Base-by-base conservation (phyloP, 495 filamentous ascomycete species). In the Chaetomidium leptoderma region DNA sequence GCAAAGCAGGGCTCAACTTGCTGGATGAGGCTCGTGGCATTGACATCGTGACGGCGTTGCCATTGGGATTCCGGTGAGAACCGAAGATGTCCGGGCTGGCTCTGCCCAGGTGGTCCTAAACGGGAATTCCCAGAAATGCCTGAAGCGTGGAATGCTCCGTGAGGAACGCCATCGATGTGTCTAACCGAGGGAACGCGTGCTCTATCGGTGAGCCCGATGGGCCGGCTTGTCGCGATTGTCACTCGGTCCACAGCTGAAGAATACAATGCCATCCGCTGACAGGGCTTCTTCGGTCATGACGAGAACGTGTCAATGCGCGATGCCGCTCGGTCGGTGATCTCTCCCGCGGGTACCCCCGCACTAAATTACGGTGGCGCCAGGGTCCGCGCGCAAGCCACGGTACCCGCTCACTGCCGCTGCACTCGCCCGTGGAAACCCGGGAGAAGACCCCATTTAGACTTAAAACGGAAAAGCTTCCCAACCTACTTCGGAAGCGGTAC, bases 371-470 rank as follows among this genome's bases (percentile, higher is more conserved):
- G 61, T 59, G 61, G 57, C 57, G 53, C 35, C 36, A 17, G 24
- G n/a, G n/a, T 17, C 35, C 27, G 36, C 36, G 45, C 35, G 27
- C 50, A 43, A 62, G 60, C 60, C 60, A 55, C 59, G 21, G 17
- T 8, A n/a, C 50, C 32, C 37, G n/a, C n/a, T n/a, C n/a, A n/a
- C n/a, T n/a, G n/a, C n/a, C n/a, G 36, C 43, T 43, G 39, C 39
- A 32, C 32, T 26, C 21, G 35, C 37, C 37, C 24, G 35, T 57
- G 48, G 57, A 57, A 59, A 57, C 46, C 57, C 48, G 48, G 48
- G 53, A 59, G 51, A 64, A 60, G 53, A 50, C 50, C 27, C 29
- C 42, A 57, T 57, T 60, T 53, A 62, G 56, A 52, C 59, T 65
- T 55, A 59, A 55, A 47, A 35, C 36, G 27, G 33, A 47, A 39